Base-by-base conservation (phyloP, 306 rosid species). In the Comarum palustre region DNA sequence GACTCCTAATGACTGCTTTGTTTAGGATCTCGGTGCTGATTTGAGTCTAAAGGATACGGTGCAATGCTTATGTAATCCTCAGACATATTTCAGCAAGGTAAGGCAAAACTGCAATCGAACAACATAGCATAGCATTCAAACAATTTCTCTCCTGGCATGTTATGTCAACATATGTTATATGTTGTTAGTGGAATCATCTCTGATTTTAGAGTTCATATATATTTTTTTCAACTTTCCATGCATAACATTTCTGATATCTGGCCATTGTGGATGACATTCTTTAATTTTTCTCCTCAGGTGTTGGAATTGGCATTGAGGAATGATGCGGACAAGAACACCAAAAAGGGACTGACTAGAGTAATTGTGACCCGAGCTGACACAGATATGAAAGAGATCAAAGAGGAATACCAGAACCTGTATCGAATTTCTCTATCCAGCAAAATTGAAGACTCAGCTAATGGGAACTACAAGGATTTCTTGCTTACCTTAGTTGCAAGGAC, bases 401-500 rank as follows among this genome's bases (percentile, higher is more conserved):
- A 75, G 14, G 89, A 91, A 77, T 91, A 77, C 79, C 62, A 89
- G 19, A 75, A 55, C 14, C 54, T 39, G 0, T 83, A 67, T 82
- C 96, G 96, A 73, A 85, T 69, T 83, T 62, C 92, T 39, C 75
- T 91, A 46, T 12, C 81, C 4, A 81, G 84, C 36, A 88, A 84
- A 80, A 83, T 94, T 71, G 96, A 84, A 75, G 87, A 82, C 42
- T 69, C 73, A 7, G 82, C 96, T 36, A 83, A 80, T 69, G 99
- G 99, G 43, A 91, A 78, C 78, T 94, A 84, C 36, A 91, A 90
- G 84, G 99, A 91, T 87, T 86, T 94, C 85, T 84, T 91, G 84
- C 83, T 91, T 34, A 81, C 85, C 46, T 84, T 94, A 85, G 77
- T 90, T 63, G 82, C 82, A 0, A 84, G 29, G 57, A 48, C 17